Base-by-base conservation (phyloP, 2,329 filamentous ascomycete genomes). In the Sclerotinia nivalis region DNA sequence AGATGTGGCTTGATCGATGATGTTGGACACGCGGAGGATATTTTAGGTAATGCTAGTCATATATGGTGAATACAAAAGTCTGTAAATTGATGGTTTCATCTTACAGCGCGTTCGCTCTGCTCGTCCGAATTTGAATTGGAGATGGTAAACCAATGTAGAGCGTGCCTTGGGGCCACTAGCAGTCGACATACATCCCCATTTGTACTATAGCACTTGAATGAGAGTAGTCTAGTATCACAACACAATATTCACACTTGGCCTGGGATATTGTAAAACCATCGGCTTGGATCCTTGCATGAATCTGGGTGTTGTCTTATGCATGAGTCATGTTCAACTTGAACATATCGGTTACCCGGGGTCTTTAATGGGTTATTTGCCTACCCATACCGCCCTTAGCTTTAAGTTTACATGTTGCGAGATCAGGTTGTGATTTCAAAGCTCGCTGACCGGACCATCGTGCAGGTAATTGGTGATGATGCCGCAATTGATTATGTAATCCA, bases 401-500 rank as follows among this genome's bases (percentile, higher is more conserved):
- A 47, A n/a, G n/a, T 31, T 20, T 45, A 13, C 15, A 61, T 61
- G 20, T 5, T 28, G 13, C 15, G 12, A 31, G 40, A 28, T 2
- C n/a, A 45, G 40, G n/a, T 20, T 60, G n/a, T 40, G 37, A 45
- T 25, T 40, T 13, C 4, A 5, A 7, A 60, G 40, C 18, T 28
- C 2, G 15, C 37, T 47, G 58, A 47, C 10, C 3, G 9, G 10
- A 43, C 13, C 40, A 40, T 13, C 37, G 37, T 40, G 37, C 37
- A 40, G 37, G 12, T 40, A 8, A 10, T 37, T 5, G 9, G 9
- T 22, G 5, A 49, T n/a, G 6, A 50, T 40, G 22, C 13, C 37
- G 8, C 4, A 4, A 13, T 4, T n/a, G 13, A 64, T 69, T 69
- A 69, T 40, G 49, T 69, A 61, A 69, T n/a, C 25, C 58, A 55